These are phyloP conservation scores for Rutidosis leptorrhynchoides DNA, from an alignment of 129 eudicot species.

Conservation along the genomic window DNA sequence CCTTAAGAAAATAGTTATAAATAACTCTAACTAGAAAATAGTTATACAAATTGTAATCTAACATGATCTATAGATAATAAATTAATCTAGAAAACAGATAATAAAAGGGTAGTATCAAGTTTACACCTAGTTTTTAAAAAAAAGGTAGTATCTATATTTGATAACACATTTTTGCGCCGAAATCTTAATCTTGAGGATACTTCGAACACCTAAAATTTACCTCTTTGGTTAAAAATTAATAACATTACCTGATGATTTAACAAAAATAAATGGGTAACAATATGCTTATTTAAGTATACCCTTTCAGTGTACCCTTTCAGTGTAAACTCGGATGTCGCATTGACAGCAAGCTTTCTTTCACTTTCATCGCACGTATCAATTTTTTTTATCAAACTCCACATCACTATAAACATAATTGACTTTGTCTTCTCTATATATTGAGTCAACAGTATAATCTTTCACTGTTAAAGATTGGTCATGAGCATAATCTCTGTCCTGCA, in stretches of 20 bases:
- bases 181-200: not conserved
- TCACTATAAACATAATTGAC: too few species aligned
- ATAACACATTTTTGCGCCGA: too few species aligned
- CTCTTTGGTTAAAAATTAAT: not conserved
- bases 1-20: too few species aligned
- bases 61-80: too few species aligned
- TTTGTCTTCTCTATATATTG: too few species aligned
- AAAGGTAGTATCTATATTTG: too few species aligned
- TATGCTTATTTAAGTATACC: not conserved
- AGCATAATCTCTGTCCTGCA: not conserved
- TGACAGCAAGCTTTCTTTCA: not conserved
- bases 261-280: not conserved
- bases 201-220: not conserved
- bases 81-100: too few species aligned
- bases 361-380: not conserved
- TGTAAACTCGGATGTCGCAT: not conserved
- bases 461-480: not conserved
- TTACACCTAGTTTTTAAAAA: too few species aligned
- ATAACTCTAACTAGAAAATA: too few species aligned
- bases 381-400: not conserved
- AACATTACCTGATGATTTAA: not conserved
- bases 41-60: too few species aligned
- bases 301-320: too few species aligned
- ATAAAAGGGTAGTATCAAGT: too few species aligned
- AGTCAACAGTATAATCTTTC: not conserved